Base-by-base conservation (phyloP, 2,329 filamentous ascomycete species). In the Furcasterigmium furcatum region DNA sequence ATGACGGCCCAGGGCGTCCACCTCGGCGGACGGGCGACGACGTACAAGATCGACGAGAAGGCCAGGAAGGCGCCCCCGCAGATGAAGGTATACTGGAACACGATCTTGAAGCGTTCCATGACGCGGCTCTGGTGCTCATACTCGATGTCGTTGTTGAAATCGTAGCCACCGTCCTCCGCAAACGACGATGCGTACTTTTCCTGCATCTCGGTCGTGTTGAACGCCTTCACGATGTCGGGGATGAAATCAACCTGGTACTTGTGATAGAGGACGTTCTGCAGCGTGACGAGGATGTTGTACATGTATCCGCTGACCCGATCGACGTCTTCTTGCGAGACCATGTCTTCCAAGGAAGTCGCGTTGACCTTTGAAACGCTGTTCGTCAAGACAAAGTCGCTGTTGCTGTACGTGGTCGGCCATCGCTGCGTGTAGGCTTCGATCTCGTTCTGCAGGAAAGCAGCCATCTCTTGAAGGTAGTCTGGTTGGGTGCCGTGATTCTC, bases 61-160 rank as follows among this genome's bases (percentile, higher is more conserved):
- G 61, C 50, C 19, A 68, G 52, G 19, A 60, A 58, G 41, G 53
- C 41, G 1, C 63, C 65, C 3, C 58, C 58, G 12, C 60, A 55
- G 27, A 68, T 51, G 41, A 65, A 68, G 7, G 57, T 61, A 38
- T 62, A 66, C 16, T 58, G 53, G 45, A 68, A 67, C 63, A 67
- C 14, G 4, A 20, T 24, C 5, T 18, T 16, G 42, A 19, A 43
- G 14, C 22, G 45, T 0, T 50, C 50, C 9, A 51, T 47, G 5
- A 54, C 44, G 5, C 49, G 30, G 45, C 62, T 55, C 8, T 60
- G 53, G 1, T 45, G 48, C 3, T 43, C 44, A 6, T 20, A 27
- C 4, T 46, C 5, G 56, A 29, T 9, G 54, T 51, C n/a, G 52
- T 49, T 3, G 45, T 29, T 3, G 57, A 12, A 22, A 35, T 63